Base-by-base conservation (phyloP, 805 yeast species). In the Lipomyces starkeyi region DNA sequence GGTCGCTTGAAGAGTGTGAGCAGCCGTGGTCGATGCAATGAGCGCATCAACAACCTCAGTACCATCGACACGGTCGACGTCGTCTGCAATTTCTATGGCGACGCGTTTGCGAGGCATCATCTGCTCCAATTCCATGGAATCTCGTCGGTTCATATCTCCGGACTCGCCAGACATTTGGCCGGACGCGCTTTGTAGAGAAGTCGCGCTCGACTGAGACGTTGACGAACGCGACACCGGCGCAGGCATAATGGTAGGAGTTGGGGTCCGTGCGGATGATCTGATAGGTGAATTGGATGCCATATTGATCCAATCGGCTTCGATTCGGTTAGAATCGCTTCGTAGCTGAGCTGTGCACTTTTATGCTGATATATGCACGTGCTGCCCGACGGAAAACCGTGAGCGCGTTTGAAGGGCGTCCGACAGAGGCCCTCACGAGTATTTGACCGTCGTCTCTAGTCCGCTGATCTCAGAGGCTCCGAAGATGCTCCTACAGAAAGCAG, bases 101-200 rank as follows among this genome's bases (percentile, higher is more conserved):
- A 65, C 52, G 8, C 70, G 60, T 58, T 68, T 68, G 14, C 71
- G 56, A 14, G 71, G 71, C 58, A 49, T 25, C 25, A 49, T 58
- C 61, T 68, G 71, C 29, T 68, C 71, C 22, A 68, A 27, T 43
- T 68, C 71, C 56, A 66, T 37, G 13, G 71, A 67, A 25, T 56
- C 59, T 8, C 70, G 69, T 13, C 69, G 49, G 17, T 56, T 63
- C 32, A 11, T 32, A 52, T 47, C 61, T 34, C 61, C 53, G 61
- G 53, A 34, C 25, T 29, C 52, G 61, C 53, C 22, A 20, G 49
- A 6, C 22, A 17, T n/a, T 43, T 43, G 49, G 22, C 20, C 22
- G 22, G 49, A 17, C 22, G 20, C 49, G 22, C 9, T 43, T 43
- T n/a, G 22, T 8, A 25, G 11, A n/a, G 49, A 43, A 17, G 49